Conservation (phyloP, 129 eudicot genomes). For the Flaveria ramosissima region DNA sequence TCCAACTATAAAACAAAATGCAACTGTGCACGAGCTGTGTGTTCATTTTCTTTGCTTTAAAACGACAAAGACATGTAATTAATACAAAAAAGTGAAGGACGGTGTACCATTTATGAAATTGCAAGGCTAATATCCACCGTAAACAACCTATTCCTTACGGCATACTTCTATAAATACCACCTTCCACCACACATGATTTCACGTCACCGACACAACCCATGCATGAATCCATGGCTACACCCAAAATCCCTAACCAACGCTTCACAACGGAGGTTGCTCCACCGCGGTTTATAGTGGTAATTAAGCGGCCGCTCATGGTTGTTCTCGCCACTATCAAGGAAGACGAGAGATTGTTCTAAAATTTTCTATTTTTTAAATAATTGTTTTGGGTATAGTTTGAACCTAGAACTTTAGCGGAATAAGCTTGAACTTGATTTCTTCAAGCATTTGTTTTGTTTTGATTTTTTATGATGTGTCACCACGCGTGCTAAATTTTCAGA, state of each 20-base stretch:
- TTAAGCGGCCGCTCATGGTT: slow-evolving; percentile 45
- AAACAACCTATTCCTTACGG: slow-evolving; percentile 35
- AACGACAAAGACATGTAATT: slow-evolving; percentile 31
- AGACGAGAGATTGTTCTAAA: slow-evolving; percentile 47
- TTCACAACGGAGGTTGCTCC: slow-evolving; percentile 76
- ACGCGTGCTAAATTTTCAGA: background rate
- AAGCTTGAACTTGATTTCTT: background rate
- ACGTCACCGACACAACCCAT: background rate
- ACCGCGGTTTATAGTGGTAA: slow-evolving; percentile 44
- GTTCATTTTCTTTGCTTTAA: slow-evolving; percentile 33
- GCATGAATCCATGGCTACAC: slow-evolving; percentile 30
- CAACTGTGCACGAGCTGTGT: slow-evolving; percentile 19
- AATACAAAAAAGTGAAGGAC: slow-evolving; percentile 47
- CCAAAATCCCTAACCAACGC: slow-evolving; percentile 43
- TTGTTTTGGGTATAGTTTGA: background rate
- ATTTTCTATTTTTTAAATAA: too few species aligned
- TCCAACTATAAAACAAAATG: background rate
- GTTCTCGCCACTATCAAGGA: slow-evolving; percentile 66
- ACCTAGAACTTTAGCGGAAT: background rate
- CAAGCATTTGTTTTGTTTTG: background rate
- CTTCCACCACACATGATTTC: slow-evolving; percentile 11
- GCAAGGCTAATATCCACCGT: slow-evolving; percentile 26
- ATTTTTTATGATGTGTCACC: background rate
- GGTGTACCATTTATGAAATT: slow-evolving; percentile 18
- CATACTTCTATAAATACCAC: slow-evolving; percentile 42